Evolutionary conservation across 2,329 filamentous ascomycete species (phyloP).

Genomic region (Sporothrix protearum): DNA sequence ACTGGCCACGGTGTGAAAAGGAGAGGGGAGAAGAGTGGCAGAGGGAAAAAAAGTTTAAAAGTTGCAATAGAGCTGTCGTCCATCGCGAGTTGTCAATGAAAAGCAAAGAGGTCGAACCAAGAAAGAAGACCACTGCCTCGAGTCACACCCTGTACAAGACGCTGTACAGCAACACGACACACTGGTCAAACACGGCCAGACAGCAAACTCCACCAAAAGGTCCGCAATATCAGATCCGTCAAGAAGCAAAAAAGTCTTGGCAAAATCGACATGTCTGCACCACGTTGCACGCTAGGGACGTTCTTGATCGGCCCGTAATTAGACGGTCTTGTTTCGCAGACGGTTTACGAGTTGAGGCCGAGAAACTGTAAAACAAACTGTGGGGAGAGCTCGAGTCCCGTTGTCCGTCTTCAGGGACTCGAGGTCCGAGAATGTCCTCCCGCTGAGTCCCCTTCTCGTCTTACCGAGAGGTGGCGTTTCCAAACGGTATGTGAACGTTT

Average conservation of each 20-base stretch:
- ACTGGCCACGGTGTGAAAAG: background rate
- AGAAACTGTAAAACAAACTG: background rate
- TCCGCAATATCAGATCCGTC: background rate
- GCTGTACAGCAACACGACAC: background rate
- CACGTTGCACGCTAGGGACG: background rate
- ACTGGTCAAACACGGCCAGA: background rate
- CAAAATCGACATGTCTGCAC: background rate
- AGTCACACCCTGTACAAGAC: background rate
- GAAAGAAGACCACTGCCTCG: background rate
- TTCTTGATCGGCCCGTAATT: background rate
- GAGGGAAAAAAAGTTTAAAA: background rate
- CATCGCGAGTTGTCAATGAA: background rate
- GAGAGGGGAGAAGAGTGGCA: background rate
- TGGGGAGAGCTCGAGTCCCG: background rate
- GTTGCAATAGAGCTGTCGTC: background rate
- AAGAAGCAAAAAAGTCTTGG: background rate
- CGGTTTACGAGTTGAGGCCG: background rate
- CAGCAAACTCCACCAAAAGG: background rate
- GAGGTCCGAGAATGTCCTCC: background rate
- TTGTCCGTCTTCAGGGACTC: background rate
- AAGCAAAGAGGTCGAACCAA: background rate
- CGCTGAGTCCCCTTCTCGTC: background rate
- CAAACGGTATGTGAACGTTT: background rate
- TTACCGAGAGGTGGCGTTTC: background rate
- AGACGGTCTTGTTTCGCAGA: background rate